A percentile compares a stretch with the other conserved stretches of the same genome.
Evolutionary conservation across 371 early-diverging fungal genomes (phyloP).

Genomic region (Haplosporangium sp.): DNA sequence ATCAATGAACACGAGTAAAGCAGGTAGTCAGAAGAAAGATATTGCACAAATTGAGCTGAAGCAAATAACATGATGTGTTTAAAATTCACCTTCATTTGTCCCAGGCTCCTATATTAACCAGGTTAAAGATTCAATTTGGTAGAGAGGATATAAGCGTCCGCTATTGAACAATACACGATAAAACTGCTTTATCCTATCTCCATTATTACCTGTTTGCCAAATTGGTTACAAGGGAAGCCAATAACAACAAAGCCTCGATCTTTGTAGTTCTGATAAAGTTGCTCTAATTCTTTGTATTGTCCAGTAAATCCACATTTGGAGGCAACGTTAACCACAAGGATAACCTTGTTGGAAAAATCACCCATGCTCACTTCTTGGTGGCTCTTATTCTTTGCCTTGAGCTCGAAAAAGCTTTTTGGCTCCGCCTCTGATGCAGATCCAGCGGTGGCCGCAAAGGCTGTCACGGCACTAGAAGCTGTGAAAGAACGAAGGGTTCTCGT

Average conservation of each 20-base stretch:
- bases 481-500: background rate
- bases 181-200: background rate
- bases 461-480: background rate
- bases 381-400: constrained; percentile 62
- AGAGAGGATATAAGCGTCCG: background rate
- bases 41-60: background rate
- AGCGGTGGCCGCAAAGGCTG: constrained; percentile 10
- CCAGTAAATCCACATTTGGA: constrained; percentile 94
- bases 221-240: constrained; percentile 94
- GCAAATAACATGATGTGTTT: background rate
- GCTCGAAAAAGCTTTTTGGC: constrained; percentile 61
- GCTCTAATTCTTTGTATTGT: constrained; percentile 87
- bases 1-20: background rate
- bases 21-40: background rate
- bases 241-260: constrained; percentile 81
- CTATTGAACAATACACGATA: no score
- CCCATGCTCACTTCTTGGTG: constrained; percentile 63
- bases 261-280: constrained; percentile 83
- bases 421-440: constrained; percentile 1
- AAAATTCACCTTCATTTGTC: constrained; percentile 57
- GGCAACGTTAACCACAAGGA: constrained; percentile 95
- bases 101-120: constrained; percentile 63
- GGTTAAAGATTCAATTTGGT: no score
- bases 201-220: constrained; percentile 80
- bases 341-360: constrained; percentile 76